phyloP scores from a whole-genome alignment of 352 stramenopile genomes.

The Phytophthora cactorum region DNA sequence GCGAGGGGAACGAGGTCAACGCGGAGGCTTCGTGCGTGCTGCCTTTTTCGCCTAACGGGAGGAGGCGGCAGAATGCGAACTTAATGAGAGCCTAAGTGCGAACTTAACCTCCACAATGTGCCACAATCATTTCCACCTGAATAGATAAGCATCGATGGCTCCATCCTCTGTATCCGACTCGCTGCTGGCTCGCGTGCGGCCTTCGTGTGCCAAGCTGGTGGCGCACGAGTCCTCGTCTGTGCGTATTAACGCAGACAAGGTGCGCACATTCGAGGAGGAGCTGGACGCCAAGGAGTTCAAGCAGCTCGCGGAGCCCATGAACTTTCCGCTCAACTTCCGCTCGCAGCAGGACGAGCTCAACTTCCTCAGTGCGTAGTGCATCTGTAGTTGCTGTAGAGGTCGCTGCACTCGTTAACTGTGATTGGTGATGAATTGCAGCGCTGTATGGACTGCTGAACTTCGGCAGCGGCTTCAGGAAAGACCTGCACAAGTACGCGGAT shows the following conservation, averaged over 20 bases:
- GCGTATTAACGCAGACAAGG: conserved; percentile 54
- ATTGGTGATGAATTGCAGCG: conserved; percentile 33
- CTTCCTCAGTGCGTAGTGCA: conserved; percentile 63
- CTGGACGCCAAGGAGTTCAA: conserved; percentile 63
- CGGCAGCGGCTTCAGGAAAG: conserved; percentile 80
- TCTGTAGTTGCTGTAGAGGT: background rate
- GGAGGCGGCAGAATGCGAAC: conserved; percentile 10
- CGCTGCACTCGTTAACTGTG: background rate
- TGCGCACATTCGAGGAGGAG: conserved; percentile 52
- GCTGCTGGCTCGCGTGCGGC: conserved; percentile 56
- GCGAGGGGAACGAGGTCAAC: conserved; percentile 10
- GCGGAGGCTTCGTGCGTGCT: conserved; percentile 16
- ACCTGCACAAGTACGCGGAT: conserved; percentile 75
- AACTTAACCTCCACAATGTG: conserved; percentile 11
- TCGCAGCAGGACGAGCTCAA: conserved; percentile 78
- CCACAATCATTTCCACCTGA: conserved; percentile 14
- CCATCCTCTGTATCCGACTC: conserved; percentile 25
- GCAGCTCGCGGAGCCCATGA: conserved; percentile 49
- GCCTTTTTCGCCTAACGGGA: conserved; percentile 20
- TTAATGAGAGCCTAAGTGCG: conserved; percentile 5
- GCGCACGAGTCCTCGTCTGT: conserved; percentile 52
- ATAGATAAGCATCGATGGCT: conserved; percentile 35
- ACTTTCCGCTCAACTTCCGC: conserved; percentile 81
- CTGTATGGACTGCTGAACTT: conserved; percentile 82
- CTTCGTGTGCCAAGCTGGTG: conserved; percentile 59